phyloP scores from a whole-genome alignment of 257 asterid species.

The Echium plantagineum region DNA sequence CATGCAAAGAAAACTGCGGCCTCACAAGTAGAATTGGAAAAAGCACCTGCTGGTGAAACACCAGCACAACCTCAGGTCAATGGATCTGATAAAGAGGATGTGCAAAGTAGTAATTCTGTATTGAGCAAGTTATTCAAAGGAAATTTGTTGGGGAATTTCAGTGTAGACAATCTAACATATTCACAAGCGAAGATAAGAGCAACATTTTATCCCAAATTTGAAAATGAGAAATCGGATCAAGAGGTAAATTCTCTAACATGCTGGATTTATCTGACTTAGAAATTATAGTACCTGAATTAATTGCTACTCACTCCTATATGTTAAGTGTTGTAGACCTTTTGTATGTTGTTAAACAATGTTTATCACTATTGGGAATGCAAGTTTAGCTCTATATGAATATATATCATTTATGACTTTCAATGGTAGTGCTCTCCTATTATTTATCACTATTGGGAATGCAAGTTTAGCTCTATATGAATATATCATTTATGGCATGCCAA shows the following conservation, averaged over 20 bases:
- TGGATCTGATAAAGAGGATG: constrained; percentile 27
- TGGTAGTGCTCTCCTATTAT: too few relatives aligned
- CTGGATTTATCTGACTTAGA: neutral
- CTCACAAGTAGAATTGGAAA: too few relatives aligned
- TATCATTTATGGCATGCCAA: too few relatives aligned
- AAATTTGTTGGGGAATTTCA: constrained; percentile 50
- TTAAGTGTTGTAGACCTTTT: too few relatives aligned
- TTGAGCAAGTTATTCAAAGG: constrained; percentile 45
- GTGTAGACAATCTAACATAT: constrained; percentile 61
- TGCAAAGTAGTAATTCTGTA: constrained; percentile 27
- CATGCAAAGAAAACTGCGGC: constrained; percentile 49
- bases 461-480: too few relatives aligned
- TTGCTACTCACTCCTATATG: too few relatives aligned
- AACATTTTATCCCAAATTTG: constrained; percentile 94
- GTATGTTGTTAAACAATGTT: too few relatives aligned
- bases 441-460: too few relatives aligned
- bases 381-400: too few relatives aligned
- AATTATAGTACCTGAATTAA: neutral
- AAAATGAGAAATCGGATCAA: constrained; percentile 92
- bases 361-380: too few relatives aligned
- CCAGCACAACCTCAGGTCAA: constrained; percentile 8
- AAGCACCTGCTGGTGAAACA: constrained; percentile 18
- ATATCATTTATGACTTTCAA: too few relatives aligned
- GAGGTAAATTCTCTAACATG: constrained; percentile 39
- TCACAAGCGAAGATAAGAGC: constrained; percentile 76